These are phyloP conservation scores for Avicennia marina DNA, from an alignment of 257 asterid genomes.

Conservation along the genomic window DNA sequence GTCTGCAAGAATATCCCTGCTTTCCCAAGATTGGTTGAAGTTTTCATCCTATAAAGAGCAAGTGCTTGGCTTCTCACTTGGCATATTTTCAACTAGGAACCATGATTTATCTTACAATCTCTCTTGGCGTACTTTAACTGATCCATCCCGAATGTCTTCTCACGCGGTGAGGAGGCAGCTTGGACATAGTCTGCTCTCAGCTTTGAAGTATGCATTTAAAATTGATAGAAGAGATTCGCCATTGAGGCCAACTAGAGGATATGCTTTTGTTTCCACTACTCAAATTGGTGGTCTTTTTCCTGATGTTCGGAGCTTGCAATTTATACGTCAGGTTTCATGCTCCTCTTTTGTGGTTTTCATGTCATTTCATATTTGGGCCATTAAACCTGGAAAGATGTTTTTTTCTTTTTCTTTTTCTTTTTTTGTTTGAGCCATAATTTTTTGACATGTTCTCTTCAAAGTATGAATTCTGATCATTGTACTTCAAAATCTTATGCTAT, in stretches of 20 bases:
- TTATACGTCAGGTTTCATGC: conserved; percentile 74
- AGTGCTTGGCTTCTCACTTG: conserved; percentile 71
- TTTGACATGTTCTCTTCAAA: too few species aligned
- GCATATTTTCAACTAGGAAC: conserved; percentile 56
- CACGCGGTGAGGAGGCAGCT: conserved; percentile 89
- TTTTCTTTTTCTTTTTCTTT: too few species aligned
- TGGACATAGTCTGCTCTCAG: conserved; percentile 79
- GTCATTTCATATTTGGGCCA: too few species aligned
- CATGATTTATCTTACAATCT: conserved; percentile 80
- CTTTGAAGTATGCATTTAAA: conserved; percentile 71
- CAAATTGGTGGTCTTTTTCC: conserved; percentile 88
- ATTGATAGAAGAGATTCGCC: conserved; percentile 75
- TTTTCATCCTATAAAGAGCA: conserved; percentile 85
- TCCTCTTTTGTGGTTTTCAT: neutral
- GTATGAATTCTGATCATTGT: too few species aligned
- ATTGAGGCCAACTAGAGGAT: conserved; percentile 80
- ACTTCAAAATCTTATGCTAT: too few species aligned
- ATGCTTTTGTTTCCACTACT: conserved; percentile 78
- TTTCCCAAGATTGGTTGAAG: conserved; percentile 96
- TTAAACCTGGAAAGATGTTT: conserved; percentile 10
- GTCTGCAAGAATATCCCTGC: conserved; percentile 62
- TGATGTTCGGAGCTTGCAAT: conserved; percentile 69
- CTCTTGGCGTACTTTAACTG: conserved; percentile 78
- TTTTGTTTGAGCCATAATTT: too few species aligned
- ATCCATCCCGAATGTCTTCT: conserved; percentile 90